A percentile compares a stretch with the other conserved stretches of the same genome.
Conservation (phyloP, 176 grass and related monocot species). For the Oryza glumipatula region DNA sequence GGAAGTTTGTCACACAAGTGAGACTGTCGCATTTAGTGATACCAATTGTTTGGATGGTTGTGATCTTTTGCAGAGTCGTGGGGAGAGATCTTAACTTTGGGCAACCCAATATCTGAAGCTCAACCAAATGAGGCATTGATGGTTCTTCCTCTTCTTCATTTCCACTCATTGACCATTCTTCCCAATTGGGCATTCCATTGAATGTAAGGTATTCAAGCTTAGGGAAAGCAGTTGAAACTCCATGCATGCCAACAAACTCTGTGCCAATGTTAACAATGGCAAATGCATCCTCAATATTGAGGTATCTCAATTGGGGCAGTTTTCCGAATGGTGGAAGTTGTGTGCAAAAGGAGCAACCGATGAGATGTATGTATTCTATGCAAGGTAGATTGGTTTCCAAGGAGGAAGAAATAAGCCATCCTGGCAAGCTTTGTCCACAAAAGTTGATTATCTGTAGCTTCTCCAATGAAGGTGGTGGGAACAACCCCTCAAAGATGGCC, state of each 20-base stretch:
- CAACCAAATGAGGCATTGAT: slow-evolving; percentile 21
- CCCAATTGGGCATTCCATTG: slow-evolving; percentile 40
- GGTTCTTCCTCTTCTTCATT: background rate
- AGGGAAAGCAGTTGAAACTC: slow-evolving; percentile 31
- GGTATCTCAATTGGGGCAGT: slow-evolving; percentile 27
- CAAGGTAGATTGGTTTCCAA: background rate
- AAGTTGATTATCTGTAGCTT: background rate
- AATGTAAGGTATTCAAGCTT: slow-evolving; percentile 34
- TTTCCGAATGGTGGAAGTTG: slow-evolving; percentile 44
- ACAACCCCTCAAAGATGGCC: slow-evolving; percentile 9
- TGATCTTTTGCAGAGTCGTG: background rate
- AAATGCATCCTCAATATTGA: slow-evolving; percentile 7
- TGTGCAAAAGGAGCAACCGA: slow-evolving; percentile 8
- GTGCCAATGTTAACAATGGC: slow-evolving; percentile 38
- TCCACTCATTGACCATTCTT: slow-evolving; percentile 32
- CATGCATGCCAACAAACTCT: slow-evolving; percentile 17
- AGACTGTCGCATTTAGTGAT: background rate
- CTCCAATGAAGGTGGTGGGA: slow-evolving; percentile 35
- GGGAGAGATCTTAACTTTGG: slow-evolving; percentile 41
- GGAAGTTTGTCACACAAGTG: slow-evolving; percentile 17
- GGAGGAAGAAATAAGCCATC: slow-evolving; percentile 10
- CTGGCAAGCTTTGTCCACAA: background rate
- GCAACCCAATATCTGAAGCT: background rate
- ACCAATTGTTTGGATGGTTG: background rate
- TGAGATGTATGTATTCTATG: slow-evolving; percentile 15